Base-by-base conservation (phyloP, 345 rosid species). In the Limnanthes douglasii region DNA sequence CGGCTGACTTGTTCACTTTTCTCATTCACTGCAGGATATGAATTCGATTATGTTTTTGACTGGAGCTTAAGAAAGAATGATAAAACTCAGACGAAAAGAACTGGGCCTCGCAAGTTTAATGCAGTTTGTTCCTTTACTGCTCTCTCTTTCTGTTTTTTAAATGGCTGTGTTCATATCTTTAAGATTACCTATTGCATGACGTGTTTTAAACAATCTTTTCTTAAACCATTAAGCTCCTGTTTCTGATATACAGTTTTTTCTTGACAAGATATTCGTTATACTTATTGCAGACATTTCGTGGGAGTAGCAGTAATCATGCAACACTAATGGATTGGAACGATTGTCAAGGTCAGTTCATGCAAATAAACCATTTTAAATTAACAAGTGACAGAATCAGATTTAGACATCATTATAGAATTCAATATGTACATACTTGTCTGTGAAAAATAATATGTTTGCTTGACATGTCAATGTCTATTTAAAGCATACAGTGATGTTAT, bases 1-100 rank as follows among this genome's bases (percentile, higher is more conserved):
- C n/a, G n/a, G n/a, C 31, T 41, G 21, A n/a, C 29, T 48, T 16
- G n/a, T 8, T 26, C 20, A 31, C 27, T 7, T 5, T 19, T 21
- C 21, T 41, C 48, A 38, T 27, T 44, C 39, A 46, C 8, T 31
- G 41, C 67, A 90, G 98, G 93, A 34, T 80, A 68, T 61, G 79
- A 74, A 37, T 65, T 77, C 43, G 94, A 90, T 62, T 73, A 62
- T 53, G 62, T 80, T 22, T 90, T 77, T 73, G 98, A 90, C 60
- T 90, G 98, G 98, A 80, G 96, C 10, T 72, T 84, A 45, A 71
- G 84, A 24, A 84, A 90, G 80, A 70, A 80, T 62, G 92, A 84
- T 60, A 76, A 78, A 56, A 58, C 90, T 8, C 83, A 73, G 47
- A 86, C 68, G 60, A 43, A 36, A 46, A 72, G 64, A 72, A 53